Base-by-base conservation (phyloP, 2,329 filamentous ascomycete genomes). In the Aspergillus sp. region DNA sequence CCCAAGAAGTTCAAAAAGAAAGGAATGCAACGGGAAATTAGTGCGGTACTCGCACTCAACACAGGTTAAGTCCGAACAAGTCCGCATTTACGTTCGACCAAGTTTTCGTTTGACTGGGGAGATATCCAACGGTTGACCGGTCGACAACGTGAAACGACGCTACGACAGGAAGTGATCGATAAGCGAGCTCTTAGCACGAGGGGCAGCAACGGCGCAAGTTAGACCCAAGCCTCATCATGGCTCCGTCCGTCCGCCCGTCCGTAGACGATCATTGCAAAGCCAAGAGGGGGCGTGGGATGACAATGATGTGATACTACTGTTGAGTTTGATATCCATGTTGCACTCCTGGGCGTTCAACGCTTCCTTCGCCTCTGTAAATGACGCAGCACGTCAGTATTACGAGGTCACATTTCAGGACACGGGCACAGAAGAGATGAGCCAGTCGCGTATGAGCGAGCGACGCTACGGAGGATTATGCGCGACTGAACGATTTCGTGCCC, bases 161-260 rank as follows among this genome's bases (percentile, higher is more conserved):
- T 33, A 44, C 20, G 41, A 13, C 16, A 45, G 45, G 36, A 32
- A 30, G 33, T 44, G 43, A 54, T 56, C 51, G 54, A 57, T 58
- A 54, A 51, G 51, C 50, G 45, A 50, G 44, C 24, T 22, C 19
- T 51, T 49, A 47, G 49, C 54, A 54, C 45, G 49, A 54, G 51
- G 55, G 41, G 35, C 46, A 54, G 42, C 50, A 36, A 47, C 16
- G 19, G 40, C 19, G 19, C 40, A 20, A 30, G 32, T 22, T 43
- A 30, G 7, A 45, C 22, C 24, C 22, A 32, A 20, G 42, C 42
- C 24, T 45, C 42, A n/a, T 32, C 42, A n/a, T 32, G n/a, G 13
- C 24, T 19, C 40, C 20, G 10, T 45, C 42, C 42, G 42, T 26
- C 42, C 42, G 42, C 17, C 24, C 42, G 42, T 24, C 24, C 26